These are phyloP conservation scores for Elongisporangium prolatum DNA, from an alignment of 352 stramenopile genomes.

Conservation along the genomic window DNA sequence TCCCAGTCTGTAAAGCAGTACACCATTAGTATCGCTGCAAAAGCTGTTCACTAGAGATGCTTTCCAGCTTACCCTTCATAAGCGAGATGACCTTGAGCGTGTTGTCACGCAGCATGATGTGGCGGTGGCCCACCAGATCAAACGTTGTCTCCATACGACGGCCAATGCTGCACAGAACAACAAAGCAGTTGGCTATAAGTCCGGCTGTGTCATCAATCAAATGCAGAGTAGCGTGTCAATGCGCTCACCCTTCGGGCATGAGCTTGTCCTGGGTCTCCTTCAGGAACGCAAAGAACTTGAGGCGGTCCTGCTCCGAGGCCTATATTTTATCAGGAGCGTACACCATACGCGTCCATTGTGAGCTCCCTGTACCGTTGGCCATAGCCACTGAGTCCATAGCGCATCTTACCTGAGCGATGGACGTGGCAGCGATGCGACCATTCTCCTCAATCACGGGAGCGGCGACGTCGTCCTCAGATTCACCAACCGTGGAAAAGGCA, in stretches of 20 bases:
- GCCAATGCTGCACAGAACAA: slow-evolving; percentile 30
- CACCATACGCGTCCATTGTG: neutral
- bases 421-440: slow-evolving; percentile 48
- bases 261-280: slow-evolving; percentile 75
- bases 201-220: neutral
- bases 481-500: neutral
- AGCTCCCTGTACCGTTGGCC: neutral
- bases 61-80: slow-evolving; percentile 48
- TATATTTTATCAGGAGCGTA: slow-evolving; percentile 11
- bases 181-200: neutral
- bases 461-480: slow-evolving; percentile 8
- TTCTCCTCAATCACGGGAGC: slow-evolving; percentile 21
- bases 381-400: neutral
- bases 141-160: slow-evolving; percentile 76
- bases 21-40: neutral
- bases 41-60: neutral
- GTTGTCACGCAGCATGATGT: slow-evolving; percentile 82
- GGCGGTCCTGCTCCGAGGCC: slow-evolving; percentile 50
- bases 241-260: slow-evolving; percentile 54
- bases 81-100: slow-evolving; percentile 66
- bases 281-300: slow-evolving; percentile 79
- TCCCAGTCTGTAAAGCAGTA: slow-evolving; percentile 50
- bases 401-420: slow-evolving; percentile 43
- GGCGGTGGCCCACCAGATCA: slow-evolving; percentile 75
- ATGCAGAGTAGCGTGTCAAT: neutral